phyloP scores from a whole-genome alignment of 129 eudicot species.

The Ambrosia trifida region DNA sequence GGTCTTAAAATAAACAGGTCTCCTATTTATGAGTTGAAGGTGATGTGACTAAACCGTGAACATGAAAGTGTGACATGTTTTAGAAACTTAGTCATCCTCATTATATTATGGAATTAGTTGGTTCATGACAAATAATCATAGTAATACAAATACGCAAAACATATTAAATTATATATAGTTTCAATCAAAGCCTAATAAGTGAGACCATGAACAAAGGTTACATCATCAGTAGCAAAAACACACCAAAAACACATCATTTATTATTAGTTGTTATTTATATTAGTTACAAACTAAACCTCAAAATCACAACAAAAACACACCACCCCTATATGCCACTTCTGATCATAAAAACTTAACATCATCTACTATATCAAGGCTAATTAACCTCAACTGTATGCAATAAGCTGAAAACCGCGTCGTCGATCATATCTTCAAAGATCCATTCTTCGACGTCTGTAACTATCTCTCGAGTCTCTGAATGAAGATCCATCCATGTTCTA shows the following conservation, averaged over 20 bases:
- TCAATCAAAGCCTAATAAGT: too few species aligned
- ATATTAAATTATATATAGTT: too few species aligned
- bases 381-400: constrained; percentile 10
- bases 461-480: constrained; percentile 45
- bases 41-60: too few species aligned
- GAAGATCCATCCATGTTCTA: constrained; percentile 56
- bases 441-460: constrained; percentile 52
- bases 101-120: too few species aligned
- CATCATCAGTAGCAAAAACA: neutral
- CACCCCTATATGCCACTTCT: constrained; percentile 5
- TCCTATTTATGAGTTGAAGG: too few species aligned
- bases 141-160: too few species aligned
- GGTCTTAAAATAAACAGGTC: too few species aligned
- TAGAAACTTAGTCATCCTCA: too few species aligned
- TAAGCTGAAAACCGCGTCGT: constrained; percentile 51
- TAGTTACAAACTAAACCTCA: constrained; percentile 22
- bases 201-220: too few species aligned
- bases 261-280: constrained; percentile 18
- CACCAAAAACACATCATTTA: constrained; percentile 21
- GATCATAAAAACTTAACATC: neutral
- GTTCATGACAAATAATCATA: too few species aligned
- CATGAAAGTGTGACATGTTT: too few species aligned
- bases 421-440: constrained; percentile 65
- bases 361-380: constrained; percentile 5
- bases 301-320: constrained; percentile 20